phyloP scores from a whole-genome alignment of 2,329 filamentous ascomycete genomes.

The Myrmaecium sp. region DNA sequence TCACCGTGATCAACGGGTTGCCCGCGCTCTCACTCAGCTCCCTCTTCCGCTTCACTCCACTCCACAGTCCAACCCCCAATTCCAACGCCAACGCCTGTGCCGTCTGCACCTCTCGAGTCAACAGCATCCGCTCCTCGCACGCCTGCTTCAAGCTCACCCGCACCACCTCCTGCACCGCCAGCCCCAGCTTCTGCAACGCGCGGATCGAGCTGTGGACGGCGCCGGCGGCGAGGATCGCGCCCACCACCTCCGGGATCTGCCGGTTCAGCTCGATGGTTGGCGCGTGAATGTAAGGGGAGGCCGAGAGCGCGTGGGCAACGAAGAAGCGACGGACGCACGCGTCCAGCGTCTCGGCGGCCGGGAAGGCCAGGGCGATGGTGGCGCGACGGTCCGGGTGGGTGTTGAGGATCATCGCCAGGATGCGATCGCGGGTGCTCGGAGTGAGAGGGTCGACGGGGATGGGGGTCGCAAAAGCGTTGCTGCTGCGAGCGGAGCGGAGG shows the following conservation, averaged over 20 bases:
- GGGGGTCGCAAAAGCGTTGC: too few relatives aligned
- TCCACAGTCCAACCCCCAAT: constrained; percentile 40
- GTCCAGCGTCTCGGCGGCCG: constrained; percentile 42
- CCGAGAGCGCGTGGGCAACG: constrained; percentile 37
- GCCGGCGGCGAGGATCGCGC: constrained; percentile 42
- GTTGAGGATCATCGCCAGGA: constrained; percentile 46
- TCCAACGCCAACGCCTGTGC: constrained; percentile 33
- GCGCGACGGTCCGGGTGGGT: constrained; percentile 33
- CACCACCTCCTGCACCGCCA: constrained; percentile 32
- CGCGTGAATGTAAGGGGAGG: constrained; percentile 45
- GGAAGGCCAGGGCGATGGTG: constrained; percentile 43
- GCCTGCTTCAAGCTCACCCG: constrained; percentile 20
- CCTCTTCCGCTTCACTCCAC: constrained; percentile 41
- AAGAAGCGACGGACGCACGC: constrained; percentile 45
- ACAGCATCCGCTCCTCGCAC: constrained; percentile 23
- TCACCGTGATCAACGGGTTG: constrained; percentile 32
- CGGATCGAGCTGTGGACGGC: constrained; percentile 40
- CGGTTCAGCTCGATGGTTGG: constrained; percentile 40
- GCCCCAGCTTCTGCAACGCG: constrained; percentile 43
- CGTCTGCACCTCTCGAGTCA: constrained; percentile 29
- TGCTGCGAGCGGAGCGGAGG: too few relatives aligned
- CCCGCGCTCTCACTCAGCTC: constrained; percentile 42
- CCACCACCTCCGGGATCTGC: constrained; percentile 42
- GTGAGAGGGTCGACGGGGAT: constrained; percentile 2
- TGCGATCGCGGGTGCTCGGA: constrained; percentile 32